phyloP scores from a whole-genome alignment of 108 stramenopile species.

The Skeletonema tropicum region DNA sequence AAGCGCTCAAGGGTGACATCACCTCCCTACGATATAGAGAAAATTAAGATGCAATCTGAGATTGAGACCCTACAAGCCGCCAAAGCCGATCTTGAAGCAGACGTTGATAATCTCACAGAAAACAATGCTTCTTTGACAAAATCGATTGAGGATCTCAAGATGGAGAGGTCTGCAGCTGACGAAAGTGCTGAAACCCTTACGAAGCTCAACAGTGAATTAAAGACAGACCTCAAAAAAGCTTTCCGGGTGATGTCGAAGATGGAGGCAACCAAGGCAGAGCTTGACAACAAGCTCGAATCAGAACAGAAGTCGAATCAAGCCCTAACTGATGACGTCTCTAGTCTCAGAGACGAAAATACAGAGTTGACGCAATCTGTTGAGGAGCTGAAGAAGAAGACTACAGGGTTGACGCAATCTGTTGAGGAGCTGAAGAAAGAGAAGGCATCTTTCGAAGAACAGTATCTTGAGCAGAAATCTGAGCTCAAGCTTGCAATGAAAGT shows the following conservation, averaged over 20 bases:
- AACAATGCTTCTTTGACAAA: not conserved
- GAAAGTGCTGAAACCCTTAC: too few relatives aligned
- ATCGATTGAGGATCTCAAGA: too few relatives aligned
- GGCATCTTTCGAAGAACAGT: too few relatives aligned
- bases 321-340: too few relatives aligned
- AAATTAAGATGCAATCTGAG: not conserved
- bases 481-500: not conserved
- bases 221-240: too few relatives aligned
- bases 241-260: too few relatives aligned
- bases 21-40: not conserved
- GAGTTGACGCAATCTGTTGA: not conserved
- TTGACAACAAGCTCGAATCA: too few relatives aligned
- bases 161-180: too few relatives aligned
- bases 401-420: not conserved
- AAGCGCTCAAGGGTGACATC: not conserved
- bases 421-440: not conserved
- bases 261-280: too few relatives aligned
- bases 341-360: not conserved
- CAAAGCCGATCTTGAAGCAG: not conserved
- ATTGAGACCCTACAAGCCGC: not conserved
- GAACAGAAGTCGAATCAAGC: too few relatives aligned
- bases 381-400: not conserved
- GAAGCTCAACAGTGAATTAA: too few relatives aligned
- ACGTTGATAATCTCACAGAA: too few relatives aligned
- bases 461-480: not conserved